Evolutionary conservation across 805 yeast genomes (phyloP).

Genomic region (Kregervanrija pseudodelftensis): DNA sequence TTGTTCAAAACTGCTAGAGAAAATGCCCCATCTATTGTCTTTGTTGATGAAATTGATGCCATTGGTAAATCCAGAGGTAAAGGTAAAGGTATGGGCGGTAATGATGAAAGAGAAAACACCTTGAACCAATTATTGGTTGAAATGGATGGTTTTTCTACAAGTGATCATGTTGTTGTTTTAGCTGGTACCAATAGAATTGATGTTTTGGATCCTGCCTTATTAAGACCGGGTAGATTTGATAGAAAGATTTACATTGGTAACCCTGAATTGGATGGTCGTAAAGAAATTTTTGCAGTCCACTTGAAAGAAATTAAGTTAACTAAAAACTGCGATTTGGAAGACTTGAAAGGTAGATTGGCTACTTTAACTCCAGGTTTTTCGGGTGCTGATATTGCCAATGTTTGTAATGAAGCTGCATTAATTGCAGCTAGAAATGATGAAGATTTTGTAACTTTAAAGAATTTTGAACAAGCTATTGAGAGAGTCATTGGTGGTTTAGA

Average conservation of each 20-base stretch:
- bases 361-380: slow-evolving; percentile 93
- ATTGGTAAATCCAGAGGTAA: slow-evolving; percentile 79
- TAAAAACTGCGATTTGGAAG: slow-evolving; percentile 41
- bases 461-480: slow-evolving; percentile 90
- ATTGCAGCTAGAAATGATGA: slow-evolving; percentile 82
- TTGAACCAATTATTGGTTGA: slow-evolving; percentile 88
- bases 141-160: slow-evolving; percentile 89
- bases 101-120: slow-evolving; percentile 91
- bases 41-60: slow-evolving; percentile 94
- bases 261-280: slow-evolving; percentile 87
- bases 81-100: slow-evolving; percentile 72
- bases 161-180: slow-evolving; percentile 85
- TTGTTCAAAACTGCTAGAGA: slow-evolving; percentile 83
- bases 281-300: slow-evolving; percentile 79
- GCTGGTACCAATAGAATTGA: slow-evolving; percentile 96
- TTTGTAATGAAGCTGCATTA: slow-evolving; percentile 90
- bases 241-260: slow-evolving; percentile 80
- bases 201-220: slow-evolving; percentile 78
- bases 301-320: slow-evolving; percentile 50
- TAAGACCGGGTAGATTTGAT: slow-evolving; percentile 94
- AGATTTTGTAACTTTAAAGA: slow-evolving; percentile 51
- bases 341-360: slow-evolving; percentile 75
- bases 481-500: slow-evolving; percentile 94
- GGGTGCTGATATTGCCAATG: slow-evolving; percentile 94
- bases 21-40: slow-evolving; percentile 84